These are phyloP conservation scores for Hyaloscypha hepaticicola DNA, from an alignment of 495 filamentous ascomycete species.

Conservation along the genomic window DNA sequence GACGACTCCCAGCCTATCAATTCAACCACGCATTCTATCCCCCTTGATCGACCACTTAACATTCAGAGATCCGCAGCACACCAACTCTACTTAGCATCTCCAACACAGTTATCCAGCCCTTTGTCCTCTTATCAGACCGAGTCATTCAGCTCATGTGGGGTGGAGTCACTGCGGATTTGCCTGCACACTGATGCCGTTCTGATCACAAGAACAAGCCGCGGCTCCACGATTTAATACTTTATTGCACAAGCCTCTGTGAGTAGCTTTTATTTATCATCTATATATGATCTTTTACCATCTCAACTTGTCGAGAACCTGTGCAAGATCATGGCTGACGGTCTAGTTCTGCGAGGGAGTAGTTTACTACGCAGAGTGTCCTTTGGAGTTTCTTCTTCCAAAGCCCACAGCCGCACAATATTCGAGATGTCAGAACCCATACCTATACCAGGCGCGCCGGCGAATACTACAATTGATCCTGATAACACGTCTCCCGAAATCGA, in stretches of 20 bases:
- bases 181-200: slow-evolving; percentile 1
- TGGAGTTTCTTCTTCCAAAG: slow-evolving; percentile 35
- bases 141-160: slow-evolving; percentile 21
- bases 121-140: neutral
- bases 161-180: slow-evolving; percentile 6
- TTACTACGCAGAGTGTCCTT: slow-evolving; percentile 41
- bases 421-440: slow-evolving; percentile 48
- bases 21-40: slow-evolving; percentile 14
- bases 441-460: slow-evolving; percentile 29
- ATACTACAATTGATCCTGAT: slow-evolving; percentile 14
- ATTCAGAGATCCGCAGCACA: slow-evolving; percentile 29
- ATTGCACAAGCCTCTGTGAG: neutral
- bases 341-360: slow-evolving; percentile 40
- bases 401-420: slow-evolving; percentile 38
- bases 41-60: slow-evolving; percentile 26
- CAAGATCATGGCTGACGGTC: slow-evolving; percentile 38
- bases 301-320: too few species aligned
- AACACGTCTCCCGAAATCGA: slow-evolving; percentile 26
- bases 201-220: slow-evolving; percentile 23
- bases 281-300: neutral
- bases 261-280: neutral
- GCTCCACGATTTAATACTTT: neutral
- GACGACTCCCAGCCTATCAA: slow-evolving; percentile 22
- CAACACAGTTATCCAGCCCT: neutral
- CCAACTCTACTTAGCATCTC: slow-evolving; percentile 20